Base-by-base conservation (phyloP, 306 rosid genomes). In the Cucumis melo region DNA sequence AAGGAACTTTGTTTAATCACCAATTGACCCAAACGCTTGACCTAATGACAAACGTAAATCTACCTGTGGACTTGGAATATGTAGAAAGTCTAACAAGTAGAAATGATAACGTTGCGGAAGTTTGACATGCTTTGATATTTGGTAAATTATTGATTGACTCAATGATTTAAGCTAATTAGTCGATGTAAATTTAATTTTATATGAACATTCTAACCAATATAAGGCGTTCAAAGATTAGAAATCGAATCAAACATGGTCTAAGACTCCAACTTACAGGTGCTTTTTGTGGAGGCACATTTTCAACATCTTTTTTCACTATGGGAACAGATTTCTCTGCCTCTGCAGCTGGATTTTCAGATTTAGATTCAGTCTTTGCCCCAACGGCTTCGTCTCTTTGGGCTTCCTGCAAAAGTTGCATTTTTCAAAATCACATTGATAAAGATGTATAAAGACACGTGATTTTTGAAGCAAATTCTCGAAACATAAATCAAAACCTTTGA, bases 321-420 rank as follows among this genome's bases (percentile, higher is more conserved):
- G 95, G 81, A 76, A 77, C 78, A 36, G 92, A 84, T 84, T 85
- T 92, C 67, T 90, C 93, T 4, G 80, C 78, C 83, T 88, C 97
- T 13, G 89, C 83, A 42, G 83, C 86, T 76, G 54, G 82, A 70
- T 76, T 80, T 80, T 89, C 94, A 64, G 85, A 67, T 78, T 81
- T 74, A 0, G 80, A 82, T 48, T 92, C 96, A 16, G 80, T 78
- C 79, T 89, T 92, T 23, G 87, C 85, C 56, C 86, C 85, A 20
- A 81, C 59, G 46, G 81, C 75, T 41, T 83, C 90, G 41, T 86
- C 93, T 58, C 81, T 92, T 32, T 77, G 91, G 54, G 79, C 62
- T 72, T 83, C 96, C 98, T 91, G 77, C 48, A 36, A 27, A 79
- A 48, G 42, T 16, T 46, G 7, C 7, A 46, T 27, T 46, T 23